Base-by-base conservation (phyloP, 768 basidiomycete species). In the Mycena vulgaris region DNA sequence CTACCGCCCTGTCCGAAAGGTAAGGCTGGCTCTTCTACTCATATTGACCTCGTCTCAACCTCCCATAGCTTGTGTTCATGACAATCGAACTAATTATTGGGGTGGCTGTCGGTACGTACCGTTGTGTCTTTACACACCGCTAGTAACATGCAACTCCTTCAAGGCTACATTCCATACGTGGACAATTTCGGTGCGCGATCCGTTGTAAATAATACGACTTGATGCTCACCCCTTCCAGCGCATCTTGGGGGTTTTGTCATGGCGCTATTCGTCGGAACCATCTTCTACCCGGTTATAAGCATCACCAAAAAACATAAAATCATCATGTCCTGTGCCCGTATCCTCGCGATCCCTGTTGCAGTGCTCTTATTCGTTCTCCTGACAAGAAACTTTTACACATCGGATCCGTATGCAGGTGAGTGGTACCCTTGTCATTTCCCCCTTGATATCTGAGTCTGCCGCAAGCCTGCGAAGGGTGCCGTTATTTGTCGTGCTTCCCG, bases 401-500 rank as follows among this genome's bases (percentile, higher is more conserved):
- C 89, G 49, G 87, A 98, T 79, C 95, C 96, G 33, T 93, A 93
- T 77, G 91, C 91, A 16, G 95, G 95, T 90, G 83, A 68, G 88
- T 81, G 57, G 63, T 58, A 21, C 51, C 21, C 49, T 63, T 66
- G 30, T 39, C n/a, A n/a, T n/a, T 68, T 59, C 25, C 21, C 27
- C n/a, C 19, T 17, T 25, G 21, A 6, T 56, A 28, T 39, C 35
- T 66, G 27, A 47, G 57, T 69, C 14, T 72, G 17, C 63, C 63
- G 11, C 37, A 59, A 95, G 95, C 95, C 31, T 96, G 95, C 78
- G 85, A 90, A 60, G 93, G 96, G 72, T 98, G 96, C 78, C 89
- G 95, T 57, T 98, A 95, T 79, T 82, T 98, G 6, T 96, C 95
- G 2, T 98, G 97, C 75, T 90, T 97, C 78, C 97, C 96, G 1